These are phyloP conservation scores for Tuber microsphaerosporum DNA, from an alignment of 495 filamentous ascomycete genomes.

Conservation along the genomic window DNA sequence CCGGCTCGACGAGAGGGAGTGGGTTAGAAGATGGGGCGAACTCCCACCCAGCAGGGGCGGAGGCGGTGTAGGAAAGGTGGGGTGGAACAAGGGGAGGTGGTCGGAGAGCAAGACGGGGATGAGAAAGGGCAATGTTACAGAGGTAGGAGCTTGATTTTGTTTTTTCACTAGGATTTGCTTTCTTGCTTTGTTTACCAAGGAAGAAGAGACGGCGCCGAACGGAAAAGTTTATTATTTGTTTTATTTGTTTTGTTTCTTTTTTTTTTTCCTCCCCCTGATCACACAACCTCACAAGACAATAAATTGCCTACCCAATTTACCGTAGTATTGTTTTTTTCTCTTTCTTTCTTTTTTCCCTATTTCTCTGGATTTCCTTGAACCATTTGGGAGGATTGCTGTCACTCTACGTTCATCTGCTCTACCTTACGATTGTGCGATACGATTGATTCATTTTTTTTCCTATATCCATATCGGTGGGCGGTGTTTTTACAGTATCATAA, in stretches of 20 bases:
- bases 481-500: conserved; percentile 2
- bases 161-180: conserved; percentile 21
- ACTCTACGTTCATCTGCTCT: neutral
- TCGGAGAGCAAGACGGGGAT: conserved; percentile 26
- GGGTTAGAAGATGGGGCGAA: conserved; percentile 38
- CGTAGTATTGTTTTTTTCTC: conserved; percentile 14
- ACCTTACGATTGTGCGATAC: neutral
- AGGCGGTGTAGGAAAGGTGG: conserved; percentile 31
- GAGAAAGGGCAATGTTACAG: conserved; percentile 32
- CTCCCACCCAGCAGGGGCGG: conserved; percentile 31
- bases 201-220: conserved; percentile 46
- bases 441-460: conserved; percentile 4
- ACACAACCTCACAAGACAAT: conserved; percentile 47
- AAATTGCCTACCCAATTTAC: conserved; percentile 35
- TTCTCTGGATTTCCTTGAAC: neutral
- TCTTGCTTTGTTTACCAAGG: conserved; percentile 5
- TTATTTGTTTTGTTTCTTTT: neutral
- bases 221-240: conserved; percentile 34
- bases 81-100: conserved; percentile 32
- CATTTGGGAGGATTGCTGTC: neutral
- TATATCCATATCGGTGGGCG: neutral
- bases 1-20: conserved; percentile 47
- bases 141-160: conserved; percentile 34
- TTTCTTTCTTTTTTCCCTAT: conserved; percentile 16
- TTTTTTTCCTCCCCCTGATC: neutral